Evolutionary conservation across 1,284 basidiomycete species (phyloP).

Genomic region (Pseudomicrostroma phylloplanum): DNA sequence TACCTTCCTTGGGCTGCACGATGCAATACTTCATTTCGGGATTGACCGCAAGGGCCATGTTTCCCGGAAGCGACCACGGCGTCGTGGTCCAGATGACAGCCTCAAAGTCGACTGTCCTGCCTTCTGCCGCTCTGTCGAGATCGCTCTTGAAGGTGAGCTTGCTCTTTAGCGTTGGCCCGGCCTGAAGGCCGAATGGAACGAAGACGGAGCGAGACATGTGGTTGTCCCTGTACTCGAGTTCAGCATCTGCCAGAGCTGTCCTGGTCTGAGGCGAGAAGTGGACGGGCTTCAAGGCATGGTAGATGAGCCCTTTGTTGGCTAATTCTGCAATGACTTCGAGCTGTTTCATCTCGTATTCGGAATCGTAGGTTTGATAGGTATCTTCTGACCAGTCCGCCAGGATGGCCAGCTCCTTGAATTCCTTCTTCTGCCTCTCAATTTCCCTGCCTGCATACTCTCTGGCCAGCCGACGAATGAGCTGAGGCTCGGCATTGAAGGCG

Average conservation of each 20-base stretch:
- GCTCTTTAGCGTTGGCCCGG: conserved; percentile 1
- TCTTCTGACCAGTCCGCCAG: conserved; percentile 84
- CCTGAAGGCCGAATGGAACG: conserved; percentile 62
- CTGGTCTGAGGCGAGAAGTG: conserved; percentile 92
- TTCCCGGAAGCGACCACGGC: conserved; percentile 92
- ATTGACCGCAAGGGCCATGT: conserved; percentile 87
- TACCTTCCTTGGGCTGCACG: conserved; percentile 50
- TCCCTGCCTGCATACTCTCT: conserved; percentile 68
- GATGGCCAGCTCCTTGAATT: conserved; percentile 77
- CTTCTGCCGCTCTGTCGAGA: conserved; percentile 7
- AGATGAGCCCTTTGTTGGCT: conserved; percentile 73
- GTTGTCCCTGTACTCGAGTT: conserved; percentile 81
- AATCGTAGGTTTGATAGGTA: conserved; percentile 67
- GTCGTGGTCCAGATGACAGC: conserved; percentile 97
- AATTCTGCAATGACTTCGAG: conserved; percentile 78
- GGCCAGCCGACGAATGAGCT: conserved; percentile 68
- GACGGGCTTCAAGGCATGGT: conserved; percentile 79
- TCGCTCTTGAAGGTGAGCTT: conserved; percentile 7
- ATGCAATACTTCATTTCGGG: conserved; percentile 67
- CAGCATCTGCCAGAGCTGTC: conserved; percentile 91
- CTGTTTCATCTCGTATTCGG: conserved; percentile 80
- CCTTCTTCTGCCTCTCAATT: conserved; percentile 68
- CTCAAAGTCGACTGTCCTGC: conserved; percentile 51
- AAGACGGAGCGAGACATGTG: conserved; percentile 84
- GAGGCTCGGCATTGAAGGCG: conserved; percentile 18